phyloP scores from a whole-genome alignment of 2,329 filamentous ascomycete species.

The Chrysoporthe deuterocubensis region DNA sequence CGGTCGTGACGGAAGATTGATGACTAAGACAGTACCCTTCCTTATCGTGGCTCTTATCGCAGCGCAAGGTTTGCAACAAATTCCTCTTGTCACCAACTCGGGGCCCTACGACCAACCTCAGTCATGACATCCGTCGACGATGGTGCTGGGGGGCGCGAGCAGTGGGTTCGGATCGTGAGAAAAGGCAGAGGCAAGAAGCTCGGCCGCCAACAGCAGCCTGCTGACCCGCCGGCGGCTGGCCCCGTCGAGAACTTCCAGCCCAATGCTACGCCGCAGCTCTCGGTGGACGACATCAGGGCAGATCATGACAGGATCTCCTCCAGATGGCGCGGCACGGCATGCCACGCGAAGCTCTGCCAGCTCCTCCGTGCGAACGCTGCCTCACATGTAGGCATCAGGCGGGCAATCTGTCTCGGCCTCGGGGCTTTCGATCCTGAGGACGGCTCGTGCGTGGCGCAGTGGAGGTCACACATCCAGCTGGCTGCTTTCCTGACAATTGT shows the following conservation, averaged over 20 bases:
- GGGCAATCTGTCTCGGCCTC: constrained; percentile 58
- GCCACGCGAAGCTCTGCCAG: constrained; percentile 39
- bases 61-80: background rate
- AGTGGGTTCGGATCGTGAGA: constrained; percentile 26
- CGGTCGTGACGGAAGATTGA: no score
- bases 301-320: constrained; percentile 33
- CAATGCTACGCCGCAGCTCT: constrained; percentile 20
- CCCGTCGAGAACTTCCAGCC: constrained; percentile 24
- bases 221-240: constrained; percentile 12
- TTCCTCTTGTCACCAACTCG: background rate
- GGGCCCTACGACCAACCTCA: background rate
- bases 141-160: background rate
- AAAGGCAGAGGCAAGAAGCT: constrained; percentile 23
- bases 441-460: constrained; percentile 49
- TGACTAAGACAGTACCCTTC: no score
- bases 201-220: constrained; percentile 5
- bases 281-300: constrained; percentile 24
- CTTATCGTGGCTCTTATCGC: constrained; percentile 17
- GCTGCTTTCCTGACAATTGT: constrained; percentile 56
- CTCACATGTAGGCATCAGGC: constrained; percentile 36
- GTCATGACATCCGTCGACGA: constrained; percentile 3
- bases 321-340: constrained; percentile 34
- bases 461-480: constrained; percentile 56
- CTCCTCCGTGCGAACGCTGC: constrained; percentile 38
- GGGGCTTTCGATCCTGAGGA: constrained; percentile 59